phyloP scores from a whole-genome alignment of 2,329 filamentous ascomycete species.

The Zymoseptoria pseudotritici region DNA sequence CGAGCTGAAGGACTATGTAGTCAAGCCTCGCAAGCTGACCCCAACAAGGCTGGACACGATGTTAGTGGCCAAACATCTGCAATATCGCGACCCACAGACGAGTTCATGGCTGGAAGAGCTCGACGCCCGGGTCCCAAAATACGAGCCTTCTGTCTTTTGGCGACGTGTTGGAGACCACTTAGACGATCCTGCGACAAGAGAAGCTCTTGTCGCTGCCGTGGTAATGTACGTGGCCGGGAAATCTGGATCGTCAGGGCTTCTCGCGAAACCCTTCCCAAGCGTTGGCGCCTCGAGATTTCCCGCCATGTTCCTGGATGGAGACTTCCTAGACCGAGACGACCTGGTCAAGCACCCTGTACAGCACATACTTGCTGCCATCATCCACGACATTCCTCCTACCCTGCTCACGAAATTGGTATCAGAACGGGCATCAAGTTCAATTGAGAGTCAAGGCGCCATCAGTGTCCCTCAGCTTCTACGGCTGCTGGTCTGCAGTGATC shows the following conservation, averaged over 20 bases:
- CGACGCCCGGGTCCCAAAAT: not conserved
- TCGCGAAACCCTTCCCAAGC: constrained; percentile 25
- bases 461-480: constrained; percentile 2
- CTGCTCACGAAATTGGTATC: constrained; percentile 9
- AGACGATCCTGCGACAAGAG: constrained; percentile 16
- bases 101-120: not conserved
- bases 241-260: constrained; percentile 12
- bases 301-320: constrained; percentile 28
- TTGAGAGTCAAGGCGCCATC: not conserved
- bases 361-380: not conserved
- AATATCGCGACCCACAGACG: not conserved
- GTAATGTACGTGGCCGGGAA: constrained; percentile 28
- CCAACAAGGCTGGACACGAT: constrained; percentile 10
- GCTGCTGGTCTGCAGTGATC: constrained; percentile 7
- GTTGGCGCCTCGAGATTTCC: constrained; percentile 26
- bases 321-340: constrained; percentile 22
- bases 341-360: constrained; percentile 1
- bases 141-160: constrained; percentile 3
- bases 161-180: not conserved
- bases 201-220: constrained; percentile 29
- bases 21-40: constrained; percentile 12
- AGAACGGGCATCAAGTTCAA: not conserved
- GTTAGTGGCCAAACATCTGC: not conserved
- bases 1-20: not conserved
- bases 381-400: constrained; percentile 6